phyloP scores from a whole-genome alignment of 495 filamentous ascomycete genomes.

The Entonaema liquescens region DNA sequence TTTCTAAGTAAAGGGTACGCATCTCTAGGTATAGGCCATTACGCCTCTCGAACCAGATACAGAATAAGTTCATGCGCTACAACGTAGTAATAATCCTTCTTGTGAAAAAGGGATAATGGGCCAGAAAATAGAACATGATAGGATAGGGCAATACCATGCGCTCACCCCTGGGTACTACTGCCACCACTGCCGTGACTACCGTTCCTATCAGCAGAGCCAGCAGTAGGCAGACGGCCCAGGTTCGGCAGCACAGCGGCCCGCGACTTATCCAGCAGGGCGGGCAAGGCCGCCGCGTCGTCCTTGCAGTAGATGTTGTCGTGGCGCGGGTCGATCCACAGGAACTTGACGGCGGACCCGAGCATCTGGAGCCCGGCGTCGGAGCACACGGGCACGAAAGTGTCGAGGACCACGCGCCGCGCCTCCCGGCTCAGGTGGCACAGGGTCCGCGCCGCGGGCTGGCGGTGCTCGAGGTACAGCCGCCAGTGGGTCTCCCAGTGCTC shows the following conservation, averaged over 20 bases:
- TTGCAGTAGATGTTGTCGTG: slow-evolving; percentile 16
- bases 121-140: neutral
- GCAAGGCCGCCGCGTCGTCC: neutral
- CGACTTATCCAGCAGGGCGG: slow-evolving; percentile 7
- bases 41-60: neutral
- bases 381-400: slow-evolving; percentile 16
- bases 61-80: neutral
- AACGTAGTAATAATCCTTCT: neutral
- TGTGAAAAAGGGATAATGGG: neutral
- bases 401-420: slow-evolving; percentile 16
- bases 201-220: neutral
- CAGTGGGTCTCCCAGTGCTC: slow-evolving; percentile 9
- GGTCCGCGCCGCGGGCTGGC: neutral
- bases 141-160: neutral
- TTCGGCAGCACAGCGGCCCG: slow-evolving; percentile 11
- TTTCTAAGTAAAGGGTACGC: neutral
- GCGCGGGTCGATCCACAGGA: slow-evolving; percentile 21
- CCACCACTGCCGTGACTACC: neutral
- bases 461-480: slow-evolving; percentile 1
- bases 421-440: slow-evolving; percentile 13
- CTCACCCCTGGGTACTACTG: neutral
- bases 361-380: slow-evolving; percentile 1
- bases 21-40: neutral
- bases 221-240: neutral
- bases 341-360: slow-evolving; percentile 2